phyloP scores from a whole-genome alignment of 345 rosid genomes.

The Eucalyptus tenuipes region DNA sequence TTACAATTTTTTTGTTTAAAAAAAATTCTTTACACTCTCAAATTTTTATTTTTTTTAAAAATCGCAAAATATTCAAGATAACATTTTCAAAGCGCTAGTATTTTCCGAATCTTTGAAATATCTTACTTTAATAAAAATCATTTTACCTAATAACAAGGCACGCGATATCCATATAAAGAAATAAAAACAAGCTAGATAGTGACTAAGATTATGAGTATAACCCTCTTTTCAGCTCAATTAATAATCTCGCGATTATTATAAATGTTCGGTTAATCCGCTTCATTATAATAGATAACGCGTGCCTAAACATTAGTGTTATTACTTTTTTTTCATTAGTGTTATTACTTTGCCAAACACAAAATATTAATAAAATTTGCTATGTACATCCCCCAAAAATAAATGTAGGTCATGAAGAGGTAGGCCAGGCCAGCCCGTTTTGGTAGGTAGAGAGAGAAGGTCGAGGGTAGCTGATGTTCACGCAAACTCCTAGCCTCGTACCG shows the following conservation, averaged over 20 bases:
- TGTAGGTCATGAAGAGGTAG: background rate
- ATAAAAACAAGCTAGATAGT: accelerated
- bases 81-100: accelerated
- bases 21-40: no score
- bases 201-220: background rate
- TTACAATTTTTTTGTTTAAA: background rate
- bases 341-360: background rate
- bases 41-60: background rate
- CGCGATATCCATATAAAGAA: accelerated
- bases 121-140: accelerated
- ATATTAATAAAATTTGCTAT: background rate
- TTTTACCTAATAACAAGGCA: accelerated
- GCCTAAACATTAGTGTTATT: background rate
- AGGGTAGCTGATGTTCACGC: background rate
- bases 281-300: background rate
- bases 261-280: background rate
- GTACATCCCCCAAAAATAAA: background rate
- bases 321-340: background rate
- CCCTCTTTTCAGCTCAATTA: background rate
- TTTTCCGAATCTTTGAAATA: background rate
- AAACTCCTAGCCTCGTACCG: background rate
- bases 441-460: background rate
- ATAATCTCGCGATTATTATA: background rate
- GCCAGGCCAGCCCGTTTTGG: background rate
- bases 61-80: background rate